Conservation (phyloP, 2,329 filamentous ascomycete species). For the Penicillium crustosum region DNA sequence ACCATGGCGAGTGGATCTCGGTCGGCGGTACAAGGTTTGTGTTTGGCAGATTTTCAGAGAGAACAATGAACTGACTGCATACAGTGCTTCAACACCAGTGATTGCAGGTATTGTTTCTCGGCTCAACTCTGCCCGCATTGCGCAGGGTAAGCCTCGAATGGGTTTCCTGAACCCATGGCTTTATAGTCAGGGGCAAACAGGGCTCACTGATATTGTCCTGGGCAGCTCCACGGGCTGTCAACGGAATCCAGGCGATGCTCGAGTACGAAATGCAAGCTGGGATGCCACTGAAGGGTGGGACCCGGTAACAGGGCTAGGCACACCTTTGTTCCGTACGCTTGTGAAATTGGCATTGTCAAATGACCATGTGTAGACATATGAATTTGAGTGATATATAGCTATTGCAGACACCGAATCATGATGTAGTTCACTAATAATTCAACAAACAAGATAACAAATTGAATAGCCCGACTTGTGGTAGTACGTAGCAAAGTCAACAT, state of each 20-base stretch:
- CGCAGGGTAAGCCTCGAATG: slow-evolving; percentile 53
- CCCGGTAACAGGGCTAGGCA: slow-evolving; percentile 49
- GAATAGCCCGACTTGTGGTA: not conserved
- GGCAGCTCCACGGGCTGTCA: slow-evolving; percentile 50
- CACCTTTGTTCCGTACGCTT: slow-evolving; percentile 30
- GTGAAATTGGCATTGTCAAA: slow-evolving; percentile 18
- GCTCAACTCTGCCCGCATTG: slow-evolving; percentile 63
- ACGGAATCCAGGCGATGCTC: slow-evolving; percentile 35
- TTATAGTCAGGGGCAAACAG: slow-evolving; percentile 48
- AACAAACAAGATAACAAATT: not conserved
- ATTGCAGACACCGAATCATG: not conserved
- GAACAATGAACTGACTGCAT: slow-evolving; percentile 14
- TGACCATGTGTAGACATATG: not conserved
- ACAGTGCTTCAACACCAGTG: slow-evolving; percentile 59
- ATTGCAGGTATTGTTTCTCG: slow-evolving; percentile 64
- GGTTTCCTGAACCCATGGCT: slow-evolving; percentile 65
- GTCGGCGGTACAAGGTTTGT: slow-evolving; percentile 51
- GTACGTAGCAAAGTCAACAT: not conserved
- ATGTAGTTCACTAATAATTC: not conserved
- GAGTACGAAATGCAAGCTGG: slow-evolving; percentile 50
- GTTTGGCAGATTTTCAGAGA: not conserved
- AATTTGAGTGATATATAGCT: not conserved
- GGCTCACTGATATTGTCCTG: slow-evolving; percentile 51
- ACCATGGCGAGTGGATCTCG: slow-evolving; percentile 36
- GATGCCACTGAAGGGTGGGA: slow-evolving; percentile 54